These are phyloP conservation scores for Naganishia friedmannii DNA, from an alignment of 768 basidiomycete genomes.

Conservation along the genomic window DNA sequence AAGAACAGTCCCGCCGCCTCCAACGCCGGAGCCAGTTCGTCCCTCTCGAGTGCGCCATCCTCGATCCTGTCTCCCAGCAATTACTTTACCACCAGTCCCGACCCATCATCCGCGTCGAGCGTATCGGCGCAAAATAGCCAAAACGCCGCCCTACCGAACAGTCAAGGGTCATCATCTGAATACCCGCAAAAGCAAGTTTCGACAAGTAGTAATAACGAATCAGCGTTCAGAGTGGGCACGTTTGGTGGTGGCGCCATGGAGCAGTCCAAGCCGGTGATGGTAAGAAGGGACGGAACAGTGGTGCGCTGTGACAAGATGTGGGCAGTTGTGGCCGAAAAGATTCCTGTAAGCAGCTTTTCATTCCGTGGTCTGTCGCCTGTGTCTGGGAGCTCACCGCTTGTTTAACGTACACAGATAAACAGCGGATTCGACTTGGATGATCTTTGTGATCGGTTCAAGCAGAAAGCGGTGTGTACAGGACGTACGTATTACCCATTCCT, in stretches of 20 bases:
- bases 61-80: slow-evolving; percentile 41
- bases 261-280: slow-evolving; percentile 18
- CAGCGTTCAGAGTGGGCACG: slow-evolving; percentile 30
- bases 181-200: not conserved
- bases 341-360: slow-evolving; percentile 33
- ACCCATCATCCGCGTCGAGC: slow-evolving; percentile 35
- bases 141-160: not conserved
- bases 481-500: slow-evolving; percentile 35
- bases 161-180: not conserved
- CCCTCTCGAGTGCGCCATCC: slow-evolving; percentile 15
- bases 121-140: not conserved
- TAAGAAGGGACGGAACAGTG: slow-evolving; percentile 36
- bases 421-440: slow-evolving; percentile 46
- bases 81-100: slow-evolving; percentile 49
- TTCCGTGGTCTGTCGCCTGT: not conserved
- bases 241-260: slow-evolving; percentile 24
- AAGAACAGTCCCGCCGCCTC: not conserved
- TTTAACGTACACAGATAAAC: slow-evolving; percentile 11
- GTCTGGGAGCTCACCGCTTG: not conserved
- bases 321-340: slow-evolving; percentile 36
- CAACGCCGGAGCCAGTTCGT: not conserved
- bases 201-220: not conserved
- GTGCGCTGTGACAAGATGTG: slow-evolving; percentile 41
- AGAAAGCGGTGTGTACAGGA: slow-evolving; percentile 45
- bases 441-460: slow-evolving; percentile 47